Base-by-base conservation (phyloP, 2,329 filamentous ascomycete species). In the Penicillium sp. region DNA sequence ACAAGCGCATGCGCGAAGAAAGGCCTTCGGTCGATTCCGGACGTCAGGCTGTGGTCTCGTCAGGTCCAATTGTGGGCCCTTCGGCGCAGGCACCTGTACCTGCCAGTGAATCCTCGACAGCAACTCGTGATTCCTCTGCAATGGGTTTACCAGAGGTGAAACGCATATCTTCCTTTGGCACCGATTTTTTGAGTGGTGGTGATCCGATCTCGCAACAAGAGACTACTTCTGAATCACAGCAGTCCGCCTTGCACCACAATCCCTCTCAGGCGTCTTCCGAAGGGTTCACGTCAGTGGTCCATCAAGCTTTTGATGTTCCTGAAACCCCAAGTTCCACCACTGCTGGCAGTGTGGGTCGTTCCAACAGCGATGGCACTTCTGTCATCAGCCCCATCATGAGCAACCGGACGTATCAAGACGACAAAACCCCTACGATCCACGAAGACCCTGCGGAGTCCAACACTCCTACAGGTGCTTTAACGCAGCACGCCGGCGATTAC, bases 1-100 rank as follows among this genome's bases (percentile, higher is more conserved):
- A 93, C 68, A 86, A 82, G 64, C 83, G 87, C 6, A 79, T 87
- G 68, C 83, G 83, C 47, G 86, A 89, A 59, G 87, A 89, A 58
- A 79, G 78, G 74, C 59, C 79, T 82, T 42, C 52, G n/a, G 38
- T 31, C 16, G 39, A 39, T 31, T 29, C 38, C 15, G 43, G 48
- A 26, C 48, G 26, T 33, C 45, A 46, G 41, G 45, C 26, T 16
- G 52, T 38, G 16, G 29, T 16, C 10, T 33, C 42, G 12, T 44
- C 16, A 13, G 26, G 5, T 36, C 33, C 33, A n/a, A 36, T n/a
- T 9, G 33, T 18, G 33, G 18, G 6, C n/a, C 18, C 16, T 39
- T 18, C 16, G 18, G 12, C 18, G 36, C 36, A 39, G 18, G 16
- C 36, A 23, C 36, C 36, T 18, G 29, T n/a, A 10, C 10, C 42